Evolutionary conservation across 352 stramenopile genomes (phyloP), one percentile per base, ranked within the genome.

Genomic region (Nothophytophthora sp.): DNA sequence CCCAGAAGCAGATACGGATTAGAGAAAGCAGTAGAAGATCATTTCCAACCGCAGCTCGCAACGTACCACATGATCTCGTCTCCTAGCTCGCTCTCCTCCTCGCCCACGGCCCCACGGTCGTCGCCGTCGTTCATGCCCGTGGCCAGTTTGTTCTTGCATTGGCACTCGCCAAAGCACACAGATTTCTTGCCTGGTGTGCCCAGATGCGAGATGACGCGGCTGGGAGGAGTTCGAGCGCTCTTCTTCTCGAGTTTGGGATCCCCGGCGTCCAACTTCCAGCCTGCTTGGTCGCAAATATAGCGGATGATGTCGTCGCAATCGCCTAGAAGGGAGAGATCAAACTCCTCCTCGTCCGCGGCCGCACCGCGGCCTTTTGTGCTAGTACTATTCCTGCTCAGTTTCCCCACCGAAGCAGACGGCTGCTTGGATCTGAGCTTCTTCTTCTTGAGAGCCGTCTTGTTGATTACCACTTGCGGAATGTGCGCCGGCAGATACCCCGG

Each of bases 401-500:
- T 67, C 38, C 53, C 36, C 16, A 24, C 52, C n/a, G n/a, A n/a
- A 1, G 55, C 20, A 24, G 50, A 61, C 0, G 55, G 25, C 38
- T 69, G 74, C 41, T 78, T 82, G 25, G 63, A 52, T 46, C 70
- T 76, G 25, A 88, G 55, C 32, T 72, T 80, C 50, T 90, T 92
- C 42, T 87, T 88, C 62, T 84, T 89, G 9, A 96, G 63, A n/a
- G 69, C 69, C 7, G 90, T 91, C 63, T 85, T 92, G 59, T 97
- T 97, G 48, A 97, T 92, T 41, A 97, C 81, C 20, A 97, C 70
- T 37, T 96, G 81, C 19, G 87, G 87, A 27, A 95, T 86, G 40
- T 92, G 73, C 1, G 67, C 56, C 2, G 85, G 78, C 27, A 96
- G 62, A 48, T 89, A 94, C n/a, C 82, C 82, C 5, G 85, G 84